Evolutionary conservation across 306 rosid species (phyloP), one percentile per base, ranked within the genome.

Genomic region (Boehmeria nivea): DNA sequence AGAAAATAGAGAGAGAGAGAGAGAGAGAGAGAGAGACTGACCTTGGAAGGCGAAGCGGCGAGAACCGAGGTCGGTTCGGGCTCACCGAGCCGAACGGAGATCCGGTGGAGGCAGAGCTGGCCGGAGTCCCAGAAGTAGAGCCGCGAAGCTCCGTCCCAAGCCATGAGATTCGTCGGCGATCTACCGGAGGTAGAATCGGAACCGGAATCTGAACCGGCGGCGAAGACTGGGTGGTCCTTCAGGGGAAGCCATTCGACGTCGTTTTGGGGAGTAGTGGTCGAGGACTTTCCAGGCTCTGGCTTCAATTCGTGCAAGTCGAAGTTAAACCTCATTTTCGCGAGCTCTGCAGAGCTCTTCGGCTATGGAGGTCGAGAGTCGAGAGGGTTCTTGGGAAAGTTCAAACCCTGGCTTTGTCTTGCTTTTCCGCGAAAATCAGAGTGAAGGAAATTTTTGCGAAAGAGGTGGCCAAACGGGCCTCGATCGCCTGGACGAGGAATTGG

Each of bases 41-140:
- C 99, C 88, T 85, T 85, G 45, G 95, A 81, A 16, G 96, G 96
- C 5, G 84, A 83, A 50, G 94, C 78, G 21, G 94, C 89, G 43
- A 77, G 82, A 58, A 93, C 76, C 21, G 95, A 85, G 50, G 86
- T 65, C 24, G 88, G 88, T 3, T 77, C 88, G 27, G 96, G 99
- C 12, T 93, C 96, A 56, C 96, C 99, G 15, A 87, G 84, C 19
- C 87, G 94, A 38, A 87, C 63, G 53, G 95, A 76, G 56, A 93
- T 74, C 51, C 88, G 85, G 37, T 87, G 94, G 47, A 93, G 81
- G 76, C 69, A 65, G 45, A 45, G 78, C 9, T 36, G 50, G 9
- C 51, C 5, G 61, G 83, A 24, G 65, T 87, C 89, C 99, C 99
- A 93, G 72, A 87, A 83, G 66, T 87, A 87, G 54, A 91, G 81